These are phyloP conservation scores for Crithidia fasciculata DNA, from an alignment of 208 protist species.

Conservation along the genomic window DNA sequence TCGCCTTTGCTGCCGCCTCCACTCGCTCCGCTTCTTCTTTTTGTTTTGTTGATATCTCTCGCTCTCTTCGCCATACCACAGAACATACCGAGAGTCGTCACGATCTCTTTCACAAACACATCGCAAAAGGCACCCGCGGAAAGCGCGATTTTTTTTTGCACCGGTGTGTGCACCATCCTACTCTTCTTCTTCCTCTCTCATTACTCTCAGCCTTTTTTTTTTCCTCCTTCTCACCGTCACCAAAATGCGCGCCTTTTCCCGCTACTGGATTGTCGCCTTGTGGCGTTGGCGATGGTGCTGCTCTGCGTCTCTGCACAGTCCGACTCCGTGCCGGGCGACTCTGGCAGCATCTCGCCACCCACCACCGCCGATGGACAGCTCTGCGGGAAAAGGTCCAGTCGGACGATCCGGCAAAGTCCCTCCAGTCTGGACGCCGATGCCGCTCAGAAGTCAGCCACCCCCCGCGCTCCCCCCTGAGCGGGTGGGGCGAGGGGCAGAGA, in stretches of 20 bases:
- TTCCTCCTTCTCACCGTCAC: not conserved
- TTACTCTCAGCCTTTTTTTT: not conserved
- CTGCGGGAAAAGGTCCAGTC: no score
- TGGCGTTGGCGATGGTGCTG: constrained; percentile 1
- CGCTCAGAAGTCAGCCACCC: no score
- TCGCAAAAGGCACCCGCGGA: no score
- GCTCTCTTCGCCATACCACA: not conserved
- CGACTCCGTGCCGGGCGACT: not conserved
- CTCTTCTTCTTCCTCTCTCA: not conserved
- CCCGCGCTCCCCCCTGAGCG: no score
- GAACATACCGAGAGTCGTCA: not conserved
- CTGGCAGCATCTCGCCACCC: constrained; percentile 4
- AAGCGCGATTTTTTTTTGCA: no score
- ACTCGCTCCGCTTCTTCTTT: constrained; percentile 4
- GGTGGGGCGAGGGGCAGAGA: no score
- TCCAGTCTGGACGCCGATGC: no score
- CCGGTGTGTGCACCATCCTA: not conserved
- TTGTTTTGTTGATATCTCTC: not conserved
- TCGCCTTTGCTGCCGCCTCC: not conserved
- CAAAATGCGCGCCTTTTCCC: not conserved
- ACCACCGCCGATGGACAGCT: not conserved
- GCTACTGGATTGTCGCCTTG: not conserved
- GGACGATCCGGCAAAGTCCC: no score
- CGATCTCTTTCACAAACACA: not conserved
- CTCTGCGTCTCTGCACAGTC: constrained; percentile 8